Base-by-base conservation (phyloP, 2,329 filamentous ascomycete genomes). In the Fonsecaea monophora region DNA sequence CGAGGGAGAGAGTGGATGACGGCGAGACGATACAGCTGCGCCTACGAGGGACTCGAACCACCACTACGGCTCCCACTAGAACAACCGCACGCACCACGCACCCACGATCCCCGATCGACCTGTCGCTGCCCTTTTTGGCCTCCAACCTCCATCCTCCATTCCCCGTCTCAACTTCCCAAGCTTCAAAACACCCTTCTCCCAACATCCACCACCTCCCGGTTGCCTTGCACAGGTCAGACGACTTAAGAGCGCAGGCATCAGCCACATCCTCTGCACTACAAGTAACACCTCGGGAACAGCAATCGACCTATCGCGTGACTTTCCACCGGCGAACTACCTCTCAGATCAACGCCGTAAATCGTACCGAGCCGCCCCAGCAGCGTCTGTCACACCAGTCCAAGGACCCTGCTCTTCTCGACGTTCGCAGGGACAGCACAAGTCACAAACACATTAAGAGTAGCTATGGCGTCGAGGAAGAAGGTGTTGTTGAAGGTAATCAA, bases 381-480 rank as follows among this genome's bases (percentile, higher is more conserved):
- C 21, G 1, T 50, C 45, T 25, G 45, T 38, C 37, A 45, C 57
- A 55, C 45, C 42, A 25, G 50, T 40, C 25, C n/a, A 13, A 56
- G 59, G 18, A 5, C n/a, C n/a, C 32, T 21, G 13, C 37, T 35
- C 34, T 38, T 38, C 40, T 34, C 18, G 60, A n/a, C 18, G 21
- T 21, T 8, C 48, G 40, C 30, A n/a, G 21, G 13, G 42, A 25
- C 53, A 34, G 40, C 21, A 21, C 48, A 40, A 45, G 35, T 32
- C 55, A 61, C 48, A 62, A 59, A 50, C 35, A 18, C 18, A 25
- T 50, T 18, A 30, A 25, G 45, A 3, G 38, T 30, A 60, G 66
- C 75, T 77, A 93, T 93, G 90, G 85, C 90, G 78, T 90, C 90
- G 75, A 86, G 90, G 79, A 95, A 94, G 90, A 95, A 95, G 89